Conservation (phyloP, 1,284 basidiomycete genomes). For the Anthracocystis walkeri region DNA sequence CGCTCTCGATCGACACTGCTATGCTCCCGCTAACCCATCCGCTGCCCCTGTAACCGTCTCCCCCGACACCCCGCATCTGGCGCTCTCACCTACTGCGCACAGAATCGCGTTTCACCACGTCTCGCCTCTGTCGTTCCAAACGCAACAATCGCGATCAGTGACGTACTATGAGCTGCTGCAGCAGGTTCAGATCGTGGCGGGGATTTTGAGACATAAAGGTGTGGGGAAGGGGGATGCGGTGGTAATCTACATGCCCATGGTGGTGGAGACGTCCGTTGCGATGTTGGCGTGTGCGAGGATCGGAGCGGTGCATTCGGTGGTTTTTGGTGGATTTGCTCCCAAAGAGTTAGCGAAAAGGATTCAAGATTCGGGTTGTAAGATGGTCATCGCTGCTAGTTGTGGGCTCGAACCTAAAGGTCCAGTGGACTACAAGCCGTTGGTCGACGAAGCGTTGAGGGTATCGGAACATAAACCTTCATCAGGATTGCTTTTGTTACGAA, state of each 20-base stretch:
- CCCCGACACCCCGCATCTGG: conserved; percentile 53
- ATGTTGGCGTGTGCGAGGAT: conserved; percentile 65
- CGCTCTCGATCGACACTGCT: conserved; percentile 48
- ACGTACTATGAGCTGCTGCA: conserved; percentile 61
- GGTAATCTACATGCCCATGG: conserved; percentile 68
- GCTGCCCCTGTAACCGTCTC: conserved; percentile 49
- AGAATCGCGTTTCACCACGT: conserved; percentile 57
- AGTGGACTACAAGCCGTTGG: conserved; percentile 64
- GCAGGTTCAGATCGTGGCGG: conserved; percentile 60
- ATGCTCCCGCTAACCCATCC: conserved; percentile 28
- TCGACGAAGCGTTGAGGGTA: conserved; percentile 55
- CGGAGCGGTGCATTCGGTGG: conserved; percentile 67
- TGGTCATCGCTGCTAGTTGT: conserved; percentile 61
- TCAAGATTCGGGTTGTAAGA: conserved; percentile 56
- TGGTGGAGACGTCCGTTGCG: conserved; percentile 63
- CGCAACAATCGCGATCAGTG: conserved; percentile 41
- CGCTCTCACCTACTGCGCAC: conserved; percentile 44
- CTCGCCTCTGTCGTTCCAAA: conserved; percentile 58
- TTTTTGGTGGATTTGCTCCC: conserved; percentile 67
- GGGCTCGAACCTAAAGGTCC: conserved; percentile 65
- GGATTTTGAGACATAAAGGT: conserved; percentile 55
- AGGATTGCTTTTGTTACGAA: conserved; percentile 51
- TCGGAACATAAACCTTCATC: conserved; percentile 56
- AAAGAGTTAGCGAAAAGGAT: conserved; percentile 65
- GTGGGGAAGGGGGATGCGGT: conserved; percentile 64